Evolutionary conservation across 768 basidiomycete species (phyloP), one percentile per base, ranked within the genome.

Genomic region (Termitomyces sp.): DNA sequence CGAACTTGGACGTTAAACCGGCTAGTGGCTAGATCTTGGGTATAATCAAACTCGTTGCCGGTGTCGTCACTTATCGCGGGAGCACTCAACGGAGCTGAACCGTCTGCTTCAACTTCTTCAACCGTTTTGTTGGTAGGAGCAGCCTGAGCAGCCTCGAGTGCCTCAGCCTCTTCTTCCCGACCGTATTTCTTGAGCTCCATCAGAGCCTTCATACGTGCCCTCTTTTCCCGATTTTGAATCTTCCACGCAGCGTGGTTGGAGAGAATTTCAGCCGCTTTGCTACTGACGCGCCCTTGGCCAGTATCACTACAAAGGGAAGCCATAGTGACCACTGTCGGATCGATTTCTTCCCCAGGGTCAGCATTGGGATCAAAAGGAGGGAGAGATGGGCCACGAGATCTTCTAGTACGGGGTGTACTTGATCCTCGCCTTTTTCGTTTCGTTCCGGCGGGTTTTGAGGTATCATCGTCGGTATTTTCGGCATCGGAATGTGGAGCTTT

Each of bases 291-390:
- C 6, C 91, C 91, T 59, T 84, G 83, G 10, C 90, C 90, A 0
- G 79, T 86, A 63, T 94, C 91, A 31, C 75, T 79, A 66, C 91
- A 93, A 5, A 92, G 75, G 0, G 82, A 68, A 15, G 89, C 88
- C 90, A 92, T 92, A 5, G 89, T 91, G n/a, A 89, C 73, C 7
- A 81, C 73, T 0, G 89, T 91, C n/a, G 90, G 90, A 60, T 92
- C 90, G 44, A 92, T 70, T 32, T 88, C 85, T 63, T 89, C 88
- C 20, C 89, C 89, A 5, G 87, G 85, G 64, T 82, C 80, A 0
- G 81, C 83, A 50, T 77, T 73, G 23, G 78, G 72, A 64, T 85
- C 82, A 56, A 81, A 86, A 0, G 73, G 76, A 15, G 84, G 82
- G 7, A 79, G 70, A 7, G 82, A 79, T 2, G 80, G 77, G 35